A percentile compares a stretch with the other conserved stretches of the same genome.
Evolutionary conservation across 2,329 filamentous ascomycete species (phyloP).

Genomic region (Plenodomus lindquistii): DNA sequence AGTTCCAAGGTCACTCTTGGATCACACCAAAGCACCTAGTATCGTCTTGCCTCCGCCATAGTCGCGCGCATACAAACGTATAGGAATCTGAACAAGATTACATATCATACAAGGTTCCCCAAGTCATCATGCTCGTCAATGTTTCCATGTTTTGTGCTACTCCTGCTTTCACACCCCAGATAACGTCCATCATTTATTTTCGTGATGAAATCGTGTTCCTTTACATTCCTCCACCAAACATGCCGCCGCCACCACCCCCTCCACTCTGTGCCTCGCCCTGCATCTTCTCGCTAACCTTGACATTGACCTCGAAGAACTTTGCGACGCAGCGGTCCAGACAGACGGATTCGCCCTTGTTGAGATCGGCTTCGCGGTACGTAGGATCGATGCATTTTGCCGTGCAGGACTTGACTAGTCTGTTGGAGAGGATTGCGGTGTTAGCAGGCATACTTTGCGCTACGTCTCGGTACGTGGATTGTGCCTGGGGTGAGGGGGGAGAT

Average conservation of each 20-base stretch:
- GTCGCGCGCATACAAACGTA: no score
- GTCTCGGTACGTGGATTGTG: not conserved
- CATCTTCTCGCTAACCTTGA: constrained; percentile 97
- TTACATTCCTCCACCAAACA: constrained; percentile 36
- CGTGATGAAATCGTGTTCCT: no score
- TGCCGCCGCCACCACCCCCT: constrained; percentile 23
- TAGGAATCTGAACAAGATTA: no score
- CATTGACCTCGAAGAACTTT: constrained; percentile 98
- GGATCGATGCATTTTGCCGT: constrained; percentile 89
- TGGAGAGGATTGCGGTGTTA: not conserved
- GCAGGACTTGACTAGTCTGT: constrained; percentile 84
- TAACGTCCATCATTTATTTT: no score
- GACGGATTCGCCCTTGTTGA: constrained; percentile 98
- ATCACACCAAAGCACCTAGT: constrained; percentile 13
- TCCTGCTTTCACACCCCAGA: no score
- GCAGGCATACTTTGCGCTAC: no score
- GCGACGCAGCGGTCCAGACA: constrained; percentile 96
- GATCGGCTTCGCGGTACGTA: constrained; percentile 91
- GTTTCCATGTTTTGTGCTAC: no score
- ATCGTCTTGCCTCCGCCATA: constrained; percentile 6
- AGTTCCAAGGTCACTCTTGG: not conserved
- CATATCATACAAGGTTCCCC: not conserved
- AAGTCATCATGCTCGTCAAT: no score
- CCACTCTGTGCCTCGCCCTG: constrained; percentile 78
- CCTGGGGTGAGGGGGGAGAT: not conserved